Percentiles rank a stretch among this genome's conserved stretches.
Conservation (phyloP, 2,329 filamentous ascomycete species). For the Alternaria arbusti region DNA sequence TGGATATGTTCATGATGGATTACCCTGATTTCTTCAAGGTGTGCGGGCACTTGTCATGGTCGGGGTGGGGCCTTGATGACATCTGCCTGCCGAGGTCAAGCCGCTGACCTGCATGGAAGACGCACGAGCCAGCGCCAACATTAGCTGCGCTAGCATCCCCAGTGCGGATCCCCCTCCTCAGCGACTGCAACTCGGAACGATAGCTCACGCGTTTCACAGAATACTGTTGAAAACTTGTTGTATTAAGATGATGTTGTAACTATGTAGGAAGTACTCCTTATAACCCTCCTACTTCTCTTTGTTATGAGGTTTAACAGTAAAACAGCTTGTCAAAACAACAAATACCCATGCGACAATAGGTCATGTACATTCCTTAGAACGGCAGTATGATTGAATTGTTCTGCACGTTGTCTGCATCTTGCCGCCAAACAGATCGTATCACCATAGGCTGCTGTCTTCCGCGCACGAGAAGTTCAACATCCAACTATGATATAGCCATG, state of each 20-base stretch:
- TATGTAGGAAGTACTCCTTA: no score
- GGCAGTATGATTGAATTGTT: neutral
- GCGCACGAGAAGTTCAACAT: neutral
- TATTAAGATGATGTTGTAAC: no score
- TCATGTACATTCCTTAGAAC: neutral
- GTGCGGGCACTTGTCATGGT: constrained; percentile 6
- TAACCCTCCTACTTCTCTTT: no score
- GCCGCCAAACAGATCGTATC: neutral
- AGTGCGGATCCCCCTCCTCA: constrained; percentile 10
- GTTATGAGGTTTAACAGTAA: no score
- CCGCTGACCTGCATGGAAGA: constrained; percentile 19
- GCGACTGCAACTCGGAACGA: constrained; percentile 1
- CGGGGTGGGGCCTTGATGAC: constrained; percentile 8
- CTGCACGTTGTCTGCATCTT: neutral
- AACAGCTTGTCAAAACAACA: no score
- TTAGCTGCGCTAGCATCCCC: constrained; percentile 13
- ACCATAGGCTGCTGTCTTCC: neutral
- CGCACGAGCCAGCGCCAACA: constrained; percentile 13
- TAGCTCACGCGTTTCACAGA: neutral
- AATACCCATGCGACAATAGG: neutral
- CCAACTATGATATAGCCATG: neutral
- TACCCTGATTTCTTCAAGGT: neutral
- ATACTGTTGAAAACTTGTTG: neutral
- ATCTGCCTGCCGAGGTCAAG: constrained; percentile 16
- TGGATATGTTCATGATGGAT: neutral